phyloP scores from a whole-genome alignment of 768 basidiomycete genomes.

The Clitopilus hobsonii region DNA sequence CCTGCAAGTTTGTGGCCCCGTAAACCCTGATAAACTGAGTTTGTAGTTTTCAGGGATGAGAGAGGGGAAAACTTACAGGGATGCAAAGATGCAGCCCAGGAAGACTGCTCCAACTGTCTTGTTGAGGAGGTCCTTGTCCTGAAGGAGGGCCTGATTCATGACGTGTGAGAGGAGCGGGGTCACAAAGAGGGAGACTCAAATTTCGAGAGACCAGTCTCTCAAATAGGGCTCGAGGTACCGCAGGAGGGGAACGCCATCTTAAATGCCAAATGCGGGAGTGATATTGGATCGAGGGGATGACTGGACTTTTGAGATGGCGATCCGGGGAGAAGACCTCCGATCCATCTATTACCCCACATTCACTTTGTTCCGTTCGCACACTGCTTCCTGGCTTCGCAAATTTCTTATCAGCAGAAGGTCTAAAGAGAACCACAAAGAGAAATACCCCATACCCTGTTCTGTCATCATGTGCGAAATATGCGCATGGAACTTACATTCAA shows the following conservation, averaged over 20 bases:
- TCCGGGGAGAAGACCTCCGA: not conserved
- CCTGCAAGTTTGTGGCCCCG: conserved; percentile 17
- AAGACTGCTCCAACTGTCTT: conserved; percentile 23
- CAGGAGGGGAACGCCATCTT: not conserved
- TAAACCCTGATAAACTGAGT: conserved; percentile 10
- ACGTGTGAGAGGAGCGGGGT: not conserved
- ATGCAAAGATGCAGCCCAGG: conserved; percentile 20
- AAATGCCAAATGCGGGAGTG: not conserved
- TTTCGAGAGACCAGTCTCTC: not conserved
- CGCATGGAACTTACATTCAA: not conserved
- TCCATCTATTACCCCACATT: not conserved
- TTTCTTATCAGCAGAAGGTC: not conserved
- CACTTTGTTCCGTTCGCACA: not conserved
- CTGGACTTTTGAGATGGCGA: not conserved
- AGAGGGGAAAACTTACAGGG: conserved; percentile 17
- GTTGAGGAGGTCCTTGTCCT: not conserved
- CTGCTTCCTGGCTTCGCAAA: not conserved
- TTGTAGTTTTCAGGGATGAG: not conserved
- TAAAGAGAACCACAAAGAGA: not conserved
- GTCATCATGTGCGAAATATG: not conserved
- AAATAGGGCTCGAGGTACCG: not conserved
- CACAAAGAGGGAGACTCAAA: not conserved
- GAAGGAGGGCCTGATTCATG: not conserved
- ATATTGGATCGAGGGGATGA: not conserved
- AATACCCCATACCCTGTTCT: not conserved